phyloP scores from a whole-genome alignment of 2,329 filamentous ascomycete genomes.

The Thielaviopsis ethacetica region DNA sequence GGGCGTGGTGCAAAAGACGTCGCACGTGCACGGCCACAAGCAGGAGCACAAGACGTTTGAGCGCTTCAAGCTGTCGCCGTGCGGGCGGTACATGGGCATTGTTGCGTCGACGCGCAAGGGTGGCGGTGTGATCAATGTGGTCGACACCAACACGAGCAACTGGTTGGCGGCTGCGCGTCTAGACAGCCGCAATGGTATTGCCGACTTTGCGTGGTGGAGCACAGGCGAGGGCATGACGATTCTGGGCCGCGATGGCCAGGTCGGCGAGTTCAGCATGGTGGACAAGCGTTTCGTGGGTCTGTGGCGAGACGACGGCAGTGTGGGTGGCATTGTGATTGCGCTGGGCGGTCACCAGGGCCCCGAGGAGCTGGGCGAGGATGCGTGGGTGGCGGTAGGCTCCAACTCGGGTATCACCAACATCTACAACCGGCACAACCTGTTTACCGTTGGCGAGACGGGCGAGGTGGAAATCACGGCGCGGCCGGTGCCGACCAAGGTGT shows the following conservation, averaged over 20 bases:
- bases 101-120: constrained; percentile 68
- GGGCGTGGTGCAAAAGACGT: constrained; percentile 69
- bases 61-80: constrained; percentile 71
- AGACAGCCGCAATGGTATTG: constrained; percentile 67
- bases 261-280: constrained; percentile 72
- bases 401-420: constrained; percentile 82
- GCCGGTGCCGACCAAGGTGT: constrained; percentile 54
- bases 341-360: constrained; percentile 56
- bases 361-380: constrained; percentile 51
- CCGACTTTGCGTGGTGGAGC: constrained; percentile 88
- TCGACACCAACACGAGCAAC: constrained; percentile 66
- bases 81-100: constrained; percentile 72
- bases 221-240: constrained; percentile 69
- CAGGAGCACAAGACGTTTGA: constrained; percentile 86
- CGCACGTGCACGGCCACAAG: constrained; percentile 55
- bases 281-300: constrained; percentile 54
- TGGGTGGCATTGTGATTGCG: constrained; percentile 67
- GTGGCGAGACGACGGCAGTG: constrained; percentile 82
- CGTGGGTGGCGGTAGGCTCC: constrained; percentile 80
- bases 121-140: constrained; percentile 72
- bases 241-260: constrained; percentile 70
- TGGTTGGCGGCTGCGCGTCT: constrained; percentile 74
- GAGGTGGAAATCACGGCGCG: constrained; percentile 37
- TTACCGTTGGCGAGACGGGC: constrained; percentile 22
- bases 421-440: constrained; percentile 64